Conservation (phyloP, 2,329 filamentous ascomycete genomes). For the Diaporthe citrichinensis region DNA sequence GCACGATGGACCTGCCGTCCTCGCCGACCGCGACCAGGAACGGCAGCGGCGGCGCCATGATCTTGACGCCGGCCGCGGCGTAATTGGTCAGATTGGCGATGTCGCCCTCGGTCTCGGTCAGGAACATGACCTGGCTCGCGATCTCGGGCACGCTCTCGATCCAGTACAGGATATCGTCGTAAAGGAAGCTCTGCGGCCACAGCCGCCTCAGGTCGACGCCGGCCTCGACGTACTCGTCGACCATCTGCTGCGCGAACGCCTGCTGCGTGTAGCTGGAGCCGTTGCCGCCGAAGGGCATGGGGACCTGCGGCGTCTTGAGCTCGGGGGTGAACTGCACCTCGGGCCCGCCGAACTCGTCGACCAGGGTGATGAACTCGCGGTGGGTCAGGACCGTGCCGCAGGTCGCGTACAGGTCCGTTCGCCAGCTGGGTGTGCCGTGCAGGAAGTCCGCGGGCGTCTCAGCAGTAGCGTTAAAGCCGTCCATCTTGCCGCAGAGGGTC, state of each 20-base stretch:
- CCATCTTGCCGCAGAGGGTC: conserved; percentile 79
- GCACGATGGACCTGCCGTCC: conserved; percentile 67
- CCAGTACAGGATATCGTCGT: conserved; percentile 77
- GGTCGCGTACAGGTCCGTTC: conserved; percentile 75
- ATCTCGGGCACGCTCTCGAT: conserved; percentile 72
- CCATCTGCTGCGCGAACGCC: conserved; percentile 74
- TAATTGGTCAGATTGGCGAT: conserved; percentile 70
- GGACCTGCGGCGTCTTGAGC: conserved; percentile 76
- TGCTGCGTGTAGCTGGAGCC: conserved; percentile 74
- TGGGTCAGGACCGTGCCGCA: conserved; percentile 75
- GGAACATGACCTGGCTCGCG: conserved; percentile 73
- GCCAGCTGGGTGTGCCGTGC: conserved; percentile 70
- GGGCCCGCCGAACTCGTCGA: conserved; percentile 65
- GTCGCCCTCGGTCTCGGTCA: conserved; percentile 72
- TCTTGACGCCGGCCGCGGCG: conserved; percentile 69
- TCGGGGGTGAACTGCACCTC: conserved; percentile 74
- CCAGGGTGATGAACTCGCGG: conserved; percentile 73
- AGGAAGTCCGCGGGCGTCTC: conserved; percentile 71
- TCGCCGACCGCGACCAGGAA: conserved; percentile 69
- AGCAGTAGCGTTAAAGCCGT: conserved; percentile 71
- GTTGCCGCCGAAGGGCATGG: conserved; percentile 73
- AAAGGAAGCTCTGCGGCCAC: conserved; percentile 76
- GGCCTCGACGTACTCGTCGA: conserved; percentile 70
- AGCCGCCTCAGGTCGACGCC: conserved; percentile 68
- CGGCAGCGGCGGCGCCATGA: conserved; percentile 74